Evolutionary conservation across 1,284 basidiomycete species (phyloP), one percentile per base, ranked within the genome.

Genomic region (Quambalaria eucalypti): DNA sequence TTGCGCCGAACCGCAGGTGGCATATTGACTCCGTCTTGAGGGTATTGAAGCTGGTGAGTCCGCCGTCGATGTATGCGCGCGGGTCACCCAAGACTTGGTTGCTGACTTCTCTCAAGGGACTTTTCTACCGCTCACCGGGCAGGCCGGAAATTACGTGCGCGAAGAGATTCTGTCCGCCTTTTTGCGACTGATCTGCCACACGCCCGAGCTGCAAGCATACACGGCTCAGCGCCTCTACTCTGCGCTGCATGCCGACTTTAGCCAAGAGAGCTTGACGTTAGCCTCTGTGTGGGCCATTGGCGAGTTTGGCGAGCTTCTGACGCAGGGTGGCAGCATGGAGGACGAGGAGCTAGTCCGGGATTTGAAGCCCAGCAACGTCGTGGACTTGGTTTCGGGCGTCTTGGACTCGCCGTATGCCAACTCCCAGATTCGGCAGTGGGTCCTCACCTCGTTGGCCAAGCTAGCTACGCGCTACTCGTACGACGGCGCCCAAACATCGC

Each of bases 1-100:
- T 89, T 73, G 93, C 95, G 1, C 95, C 95, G 0, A 97, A 96
- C 78, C 92, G 91, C 78, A 82, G 95, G 64, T 99, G 95, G 95
- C 95, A 99, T 76, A 97, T 99, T 60, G 95, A 98, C 77, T 97
- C 95, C 0, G 88, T 96, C 8, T 79, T 99, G 53, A 83, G 95
- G 23, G 89, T 93, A 1, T 79, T 99, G 61, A 93, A 90, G 77
- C 78, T 97, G 90, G n/a, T n/a, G n/a, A n/a, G n/a, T n/a, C n/a
- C n/a, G n/a, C n/a, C n/a, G n/a, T n/a, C n/a, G n/a, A 91, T 57
- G 63, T 86, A 80, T 31, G 29, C 21, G 19, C 49, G 14, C 31
- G 12, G 5, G 19, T n/a, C n/a, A n/a, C n/a, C n/a, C 10, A 14
- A 7, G 47, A 36, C 38, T 29, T 28, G 4, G 9, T 26, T 36